Percentiles rank a stretch among this genome's conserved stretches.
phyloP scores from a whole-genome alignment of 805 yeast genomes.

The Metschnikowia shivogae region DNA sequence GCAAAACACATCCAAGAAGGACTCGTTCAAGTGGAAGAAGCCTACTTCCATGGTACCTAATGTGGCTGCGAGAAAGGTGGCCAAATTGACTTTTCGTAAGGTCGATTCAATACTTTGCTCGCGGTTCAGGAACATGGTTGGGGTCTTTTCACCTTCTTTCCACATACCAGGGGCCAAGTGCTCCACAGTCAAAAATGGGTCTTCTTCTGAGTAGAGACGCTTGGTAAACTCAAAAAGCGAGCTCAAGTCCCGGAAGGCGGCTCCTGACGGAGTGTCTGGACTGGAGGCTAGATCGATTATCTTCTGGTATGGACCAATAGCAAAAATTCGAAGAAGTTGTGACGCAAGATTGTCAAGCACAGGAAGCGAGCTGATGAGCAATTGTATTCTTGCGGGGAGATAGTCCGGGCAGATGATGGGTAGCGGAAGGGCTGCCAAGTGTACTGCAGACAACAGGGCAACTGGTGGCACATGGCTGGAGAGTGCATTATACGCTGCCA shows the following conservation, averaged over 20 bases:
- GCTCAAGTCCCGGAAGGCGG: conserved; percentile 62
- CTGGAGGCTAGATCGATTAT: conserved; percentile 65
- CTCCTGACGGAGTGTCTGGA: conserved; percentile 61
- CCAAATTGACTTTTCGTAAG: conserved; percentile 77
- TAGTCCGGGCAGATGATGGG: conserved; percentile 53
- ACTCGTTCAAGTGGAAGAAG: conserved; percentile 77
- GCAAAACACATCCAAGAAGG: conserved; percentile 83
- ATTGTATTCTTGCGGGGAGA: conserved; percentile 58
- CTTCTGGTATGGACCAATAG: conserved; percentile 72
- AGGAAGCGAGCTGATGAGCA: conserved; percentile 65
- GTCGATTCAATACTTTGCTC: conserved; percentile 63
- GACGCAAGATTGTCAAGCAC: conserved; percentile 77
- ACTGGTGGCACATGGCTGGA: conserved; percentile 36
- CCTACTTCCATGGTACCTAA: conserved; percentile 84
- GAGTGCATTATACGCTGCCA: conserved; percentile 41
- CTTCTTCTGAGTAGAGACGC: conserved; percentile 61
- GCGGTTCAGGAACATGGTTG: conserved; percentile 52
- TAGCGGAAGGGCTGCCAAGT: conserved; percentile 58
- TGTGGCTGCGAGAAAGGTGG: conserved; percentile 84
- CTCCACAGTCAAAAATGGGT: conserved; percentile 66
- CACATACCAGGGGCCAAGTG: conserved; percentile 70
- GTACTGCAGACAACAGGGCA: conserved; percentile 40
- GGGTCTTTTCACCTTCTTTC: conserved; percentile 59
- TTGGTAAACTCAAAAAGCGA: conserved; percentile 76
- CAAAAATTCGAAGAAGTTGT: conserved; percentile 70